These are phyloP conservation scores for Eutypella sp. DNA, from an alignment of 2,329 filamentous ascomycete genomes.

Conservation along the genomic window DNA sequence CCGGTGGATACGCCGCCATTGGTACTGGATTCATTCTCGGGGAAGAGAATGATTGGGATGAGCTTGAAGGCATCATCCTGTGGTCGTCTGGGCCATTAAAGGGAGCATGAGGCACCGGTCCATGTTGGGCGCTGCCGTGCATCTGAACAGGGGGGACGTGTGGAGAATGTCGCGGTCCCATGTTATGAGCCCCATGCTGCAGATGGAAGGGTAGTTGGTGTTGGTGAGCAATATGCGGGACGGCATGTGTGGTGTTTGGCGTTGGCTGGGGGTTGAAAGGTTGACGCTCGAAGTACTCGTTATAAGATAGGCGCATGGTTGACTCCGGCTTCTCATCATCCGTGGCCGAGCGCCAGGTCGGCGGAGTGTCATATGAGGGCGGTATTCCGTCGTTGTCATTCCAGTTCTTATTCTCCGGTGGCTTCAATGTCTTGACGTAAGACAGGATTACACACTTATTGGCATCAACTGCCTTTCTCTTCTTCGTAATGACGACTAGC, in stretches of 20 bases:
- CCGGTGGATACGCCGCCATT: slow-evolving; percentile 63
- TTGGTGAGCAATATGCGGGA: slow-evolving; percentile 72
- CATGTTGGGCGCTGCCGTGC: slow-evolving; percentile 68
- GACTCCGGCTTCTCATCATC: slow-evolving; percentile 67
- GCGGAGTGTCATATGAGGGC: slow-evolving; percentile 76
- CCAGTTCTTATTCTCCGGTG: slow-evolving; percentile 56
- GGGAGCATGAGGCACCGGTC: slow-evolving; percentile 57
- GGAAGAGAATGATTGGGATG: slow-evolving; percentile 79
- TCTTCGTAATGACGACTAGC: slow-evolving; percentile 60
- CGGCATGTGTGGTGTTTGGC: slow-evolving; percentile 63
- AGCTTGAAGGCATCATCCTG: slow-evolving; percentile 83
- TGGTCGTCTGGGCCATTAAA: slow-evolving; percentile 77
- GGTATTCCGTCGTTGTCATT: slow-evolving; percentile 77
- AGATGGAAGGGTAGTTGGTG: slow-evolving; percentile 81
- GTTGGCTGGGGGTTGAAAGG: slow-evolving; percentile 59
- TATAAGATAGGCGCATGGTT: slow-evolving; percentile 63
- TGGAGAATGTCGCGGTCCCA: slow-evolving; percentile 64
- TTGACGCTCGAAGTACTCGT: slow-evolving; percentile 71
- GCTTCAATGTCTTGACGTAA: slow-evolving; percentile 49
- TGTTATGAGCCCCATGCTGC: slow-evolving; percentile 65
- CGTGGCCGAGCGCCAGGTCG: slow-evolving; percentile 72
- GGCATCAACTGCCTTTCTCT: slow-evolving; percentile 65
- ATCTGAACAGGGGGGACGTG: slow-evolving; percentile 76
- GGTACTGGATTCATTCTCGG: slow-evolving; percentile 69
- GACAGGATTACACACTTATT: slow-evolving; percentile 59